phyloP scores from a whole-genome alignment of 2,329 filamentous ascomycete genomes.

The Penicillium sp. region DNA sequence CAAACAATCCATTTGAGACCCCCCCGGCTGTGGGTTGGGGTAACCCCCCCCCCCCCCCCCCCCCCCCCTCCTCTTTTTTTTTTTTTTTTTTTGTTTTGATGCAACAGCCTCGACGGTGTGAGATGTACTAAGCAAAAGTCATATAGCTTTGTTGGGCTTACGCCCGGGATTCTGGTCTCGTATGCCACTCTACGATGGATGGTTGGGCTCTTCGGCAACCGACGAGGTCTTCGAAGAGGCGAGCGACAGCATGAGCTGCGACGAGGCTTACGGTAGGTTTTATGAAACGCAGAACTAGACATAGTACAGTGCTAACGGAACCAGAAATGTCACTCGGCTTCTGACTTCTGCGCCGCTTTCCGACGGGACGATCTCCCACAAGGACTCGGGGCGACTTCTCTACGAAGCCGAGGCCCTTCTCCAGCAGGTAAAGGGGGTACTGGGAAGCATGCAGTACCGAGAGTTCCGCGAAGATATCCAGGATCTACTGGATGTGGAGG shows the following conservation, averaged over 20 bases:
- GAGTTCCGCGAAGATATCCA: constrained; percentile 88
- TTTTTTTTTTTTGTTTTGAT: background rate
- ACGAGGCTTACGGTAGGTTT: constrained; percentile 65
- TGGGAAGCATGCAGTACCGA: constrained; percentile 72
- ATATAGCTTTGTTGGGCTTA: constrained; percentile 80
- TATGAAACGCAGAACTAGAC: background rate
- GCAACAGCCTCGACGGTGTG: background rate
- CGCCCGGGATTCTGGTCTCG: constrained; percentile 85
- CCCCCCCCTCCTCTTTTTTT: too few relatives aligned
- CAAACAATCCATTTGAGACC: too few relatives aligned
- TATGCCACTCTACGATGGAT: constrained; percentile 73
- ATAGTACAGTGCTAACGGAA: constrained; percentile 2
- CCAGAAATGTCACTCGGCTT: constrained; percentile 77
- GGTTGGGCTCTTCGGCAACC: constrained; percentile 64
- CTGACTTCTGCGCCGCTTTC: constrained; percentile 67
- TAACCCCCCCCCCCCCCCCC: too few relatives aligned
- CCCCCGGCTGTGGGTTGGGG: too few relatives aligned
- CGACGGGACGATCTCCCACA: constrained; percentile 78
- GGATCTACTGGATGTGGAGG: constrained; percentile 76
- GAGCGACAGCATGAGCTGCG: constrained; percentile 68
- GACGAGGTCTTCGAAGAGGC: constrained; percentile 64
- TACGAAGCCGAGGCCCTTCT: constrained; percentile 86
- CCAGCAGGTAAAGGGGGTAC: constrained; percentile 62
- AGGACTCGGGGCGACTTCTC: constrained; percentile 84
- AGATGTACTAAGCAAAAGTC: constrained; percentile 9